Evolutionary conservation across 2,329 filamentous ascomycete species (phyloP).

Genomic region (Neonectria magnoliae): DNA sequence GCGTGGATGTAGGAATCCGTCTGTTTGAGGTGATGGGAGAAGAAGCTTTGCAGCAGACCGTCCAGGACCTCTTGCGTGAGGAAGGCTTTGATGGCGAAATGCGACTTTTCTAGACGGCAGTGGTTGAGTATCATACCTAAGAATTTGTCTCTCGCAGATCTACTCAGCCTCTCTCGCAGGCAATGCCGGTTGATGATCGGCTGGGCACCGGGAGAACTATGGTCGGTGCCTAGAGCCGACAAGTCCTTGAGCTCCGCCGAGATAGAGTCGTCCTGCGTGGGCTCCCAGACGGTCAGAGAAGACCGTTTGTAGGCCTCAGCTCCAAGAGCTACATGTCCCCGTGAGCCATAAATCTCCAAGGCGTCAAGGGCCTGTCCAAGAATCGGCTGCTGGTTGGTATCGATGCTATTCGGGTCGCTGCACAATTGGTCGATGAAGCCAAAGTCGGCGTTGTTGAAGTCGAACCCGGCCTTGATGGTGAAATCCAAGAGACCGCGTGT

Average conservation of each 20-base stretch:
- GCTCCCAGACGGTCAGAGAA: constrained; percentile 24
- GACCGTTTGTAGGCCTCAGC: constrained; percentile 26
- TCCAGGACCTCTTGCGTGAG: constrained; percentile 21
- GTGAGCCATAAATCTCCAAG: neutral
- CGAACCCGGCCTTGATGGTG: constrained; percentile 9
- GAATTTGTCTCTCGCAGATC: constrained; percentile 23
- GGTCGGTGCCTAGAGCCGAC: constrained; percentile 20
- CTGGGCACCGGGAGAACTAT: constrained; percentile 15
- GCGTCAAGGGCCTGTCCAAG: constrained; percentile 12
- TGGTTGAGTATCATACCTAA: constrained; percentile 24
- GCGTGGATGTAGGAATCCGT: constrained; percentile 24
- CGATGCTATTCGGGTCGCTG: constrained; percentile 9
- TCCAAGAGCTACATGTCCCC: constrained; percentile 21
- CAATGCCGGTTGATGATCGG: constrained; percentile 8
- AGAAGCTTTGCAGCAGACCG: constrained; percentile 24
- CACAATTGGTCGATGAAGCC: constrained; percentile 23
- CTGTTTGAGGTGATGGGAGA: constrained; percentile 23
- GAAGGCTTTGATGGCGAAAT: constrained; percentile 25
- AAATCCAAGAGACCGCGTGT: constrained; percentile 14
- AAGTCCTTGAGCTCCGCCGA: constrained; percentile 20
- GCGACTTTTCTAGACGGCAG: constrained; percentile 23
- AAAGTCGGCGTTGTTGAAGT: constrained; percentile 22
- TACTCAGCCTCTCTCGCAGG: constrained; percentile 12
- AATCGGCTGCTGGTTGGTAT: constrained; percentile 5
- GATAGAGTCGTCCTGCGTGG: constrained; percentile 21